Base-by-base conservation (phyloP, 768 basidiomycete genomes). In the Pleurotus pulmonarius region DNA sequence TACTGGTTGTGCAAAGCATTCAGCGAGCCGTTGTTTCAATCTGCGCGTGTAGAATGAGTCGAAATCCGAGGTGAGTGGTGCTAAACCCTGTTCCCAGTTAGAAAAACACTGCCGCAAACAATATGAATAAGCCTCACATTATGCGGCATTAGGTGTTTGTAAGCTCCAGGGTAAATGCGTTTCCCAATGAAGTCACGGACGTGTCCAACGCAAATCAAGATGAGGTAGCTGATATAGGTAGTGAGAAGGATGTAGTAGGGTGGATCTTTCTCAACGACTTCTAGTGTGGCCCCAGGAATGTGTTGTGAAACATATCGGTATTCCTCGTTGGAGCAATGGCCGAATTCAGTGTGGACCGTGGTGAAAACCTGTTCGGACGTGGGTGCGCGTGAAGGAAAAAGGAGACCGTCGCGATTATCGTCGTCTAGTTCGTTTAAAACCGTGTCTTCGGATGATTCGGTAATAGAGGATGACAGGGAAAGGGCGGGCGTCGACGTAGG, bases 11-110 rank as follows among this genome's bases (percentile, higher is more conserved):
- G 87, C 84, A 74, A 98, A 98, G 67, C 94, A 96, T 67, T 98
- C 94, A 64, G 97, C 94, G 74, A 98, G 87, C 55, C 96, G 92
- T 9, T 81, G 78, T 70, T 98, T 98, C 61, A 98, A 83, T 3
- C 95, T 88, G 49, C 96, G 92, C 58, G 95, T 96, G 79, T 98
- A 98, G 76, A 98, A 99, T 5, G 97, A 98, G 71, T 98, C 96
- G 63, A 98, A 98, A 70, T 98, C 97, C 7, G 94, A 97, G 73
- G 94, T 96, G 58, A 98, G 80, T 4, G 97, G 91, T 1, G 95
- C 96, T 66, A 97, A 95, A 56, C 96, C 97, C 94, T 98, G 69
- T 16, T 9, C 16, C 22, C n/a, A 24, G 11, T 29, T 48, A 63
- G 13, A 65, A 53, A 47, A 41, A 57, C 44, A 18, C 34, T 47